Evolutionary conservation across 2,329 filamentous ascomycete species (phyloP).

Genomic region (Aplosporella prunicola): DNA sequence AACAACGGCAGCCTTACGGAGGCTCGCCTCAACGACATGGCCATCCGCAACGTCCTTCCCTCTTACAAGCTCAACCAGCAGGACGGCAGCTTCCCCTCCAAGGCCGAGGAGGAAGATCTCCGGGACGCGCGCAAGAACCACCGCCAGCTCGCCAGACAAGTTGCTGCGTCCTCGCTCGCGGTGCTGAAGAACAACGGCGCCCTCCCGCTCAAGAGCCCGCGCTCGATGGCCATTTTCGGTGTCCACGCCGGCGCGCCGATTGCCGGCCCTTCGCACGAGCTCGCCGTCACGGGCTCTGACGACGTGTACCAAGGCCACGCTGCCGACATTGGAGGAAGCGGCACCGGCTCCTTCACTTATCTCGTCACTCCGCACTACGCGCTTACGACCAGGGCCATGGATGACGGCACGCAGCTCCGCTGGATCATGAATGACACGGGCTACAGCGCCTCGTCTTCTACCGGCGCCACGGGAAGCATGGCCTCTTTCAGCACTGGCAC

Average conservation of each 20-base stretch:
- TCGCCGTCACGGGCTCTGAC: conserved; percentile 17
- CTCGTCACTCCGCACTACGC: conserved; percentile 34
- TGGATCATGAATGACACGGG: conserved; percentile 10
- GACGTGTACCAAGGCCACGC: conserved; percentile 36
- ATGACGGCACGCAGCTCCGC: conserved; percentile 8
- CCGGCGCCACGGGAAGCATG: neutral
- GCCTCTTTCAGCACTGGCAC: conserved; percentile 3
- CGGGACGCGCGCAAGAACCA: conserved; percentile 25
- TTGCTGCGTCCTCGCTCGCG: conserved; percentile 33
- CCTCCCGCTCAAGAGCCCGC: conserved; percentile 45
- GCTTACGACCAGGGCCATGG: conserved; percentile 21
- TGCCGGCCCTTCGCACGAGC: conserved; percentile 36
- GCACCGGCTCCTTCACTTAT: conserved; percentile 30
- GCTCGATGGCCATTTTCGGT: conserved; percentile 41
- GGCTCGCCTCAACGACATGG: conserved; percentile 38
- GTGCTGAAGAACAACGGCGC: conserved; percentile 43
- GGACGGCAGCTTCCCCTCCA: conserved; percentile 30
- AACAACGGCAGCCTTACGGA: conserved; percentile 34
- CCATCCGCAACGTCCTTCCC: conserved; percentile 35
- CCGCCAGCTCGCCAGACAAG: conserved; percentile 27
- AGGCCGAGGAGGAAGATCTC: conserved; percentile 19
- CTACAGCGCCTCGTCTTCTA: neutral
- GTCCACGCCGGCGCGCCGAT: conserved; percentile 40
- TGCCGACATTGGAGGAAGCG: conserved; percentile 32
- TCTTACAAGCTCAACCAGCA: conserved; percentile 38